Evolutionary conservation across 2,329 filamentous ascomycete genomes (phyloP), one percentile per base, ranked within the genome.

Genomic region (Raffaelea deltoideospora): DNA sequence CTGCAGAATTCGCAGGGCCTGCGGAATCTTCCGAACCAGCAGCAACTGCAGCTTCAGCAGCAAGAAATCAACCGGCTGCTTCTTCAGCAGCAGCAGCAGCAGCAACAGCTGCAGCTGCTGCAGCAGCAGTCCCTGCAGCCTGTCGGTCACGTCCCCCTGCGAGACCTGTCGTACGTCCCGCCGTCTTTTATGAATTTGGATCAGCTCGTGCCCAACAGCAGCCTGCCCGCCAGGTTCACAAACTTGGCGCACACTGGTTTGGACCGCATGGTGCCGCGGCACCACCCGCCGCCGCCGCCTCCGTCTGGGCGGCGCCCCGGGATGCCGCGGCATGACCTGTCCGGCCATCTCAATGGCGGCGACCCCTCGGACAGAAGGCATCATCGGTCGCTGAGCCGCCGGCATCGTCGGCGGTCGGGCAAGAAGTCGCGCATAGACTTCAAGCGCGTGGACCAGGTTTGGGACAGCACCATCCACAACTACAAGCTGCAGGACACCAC

Each of bases 401-500:
- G 23, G 13, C 8, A 13, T 8, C 8, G 23, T 8, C 23, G 11
- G 33, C 41, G 37, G 23, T n/a, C 30, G n/a, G 47, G 45, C 17
- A 49, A 44, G 24, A 17, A 29, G 7, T 35, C 41, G 4, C 41
- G 45, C 42, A 38, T 55, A 10, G 59, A 62, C 28, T 72, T 55
- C 52, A 69, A 67, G 47, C 60, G 68, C 1, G 65, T 72, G 5
- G 67, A 72, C 41, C 61, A 63, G 45, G 58, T 72, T 1, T 72
- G 68, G 67, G 66, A 72, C 42, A 61, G 50, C 20, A 50, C 48
- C 8, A 57, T 63, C 9, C 64, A 69, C 45, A 60, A 63, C 41
- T 71, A 57, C 55, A 70, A 65, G 44, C 58, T 75, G 3, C 68
- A 72, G 37, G 61, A 71, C 31, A 72, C 65, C 7, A 59, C 65